phyloP scores from a whole-genome alignment of 371 early-diverging fungal species.

The Choanephora cucurbitarum region DNA sequence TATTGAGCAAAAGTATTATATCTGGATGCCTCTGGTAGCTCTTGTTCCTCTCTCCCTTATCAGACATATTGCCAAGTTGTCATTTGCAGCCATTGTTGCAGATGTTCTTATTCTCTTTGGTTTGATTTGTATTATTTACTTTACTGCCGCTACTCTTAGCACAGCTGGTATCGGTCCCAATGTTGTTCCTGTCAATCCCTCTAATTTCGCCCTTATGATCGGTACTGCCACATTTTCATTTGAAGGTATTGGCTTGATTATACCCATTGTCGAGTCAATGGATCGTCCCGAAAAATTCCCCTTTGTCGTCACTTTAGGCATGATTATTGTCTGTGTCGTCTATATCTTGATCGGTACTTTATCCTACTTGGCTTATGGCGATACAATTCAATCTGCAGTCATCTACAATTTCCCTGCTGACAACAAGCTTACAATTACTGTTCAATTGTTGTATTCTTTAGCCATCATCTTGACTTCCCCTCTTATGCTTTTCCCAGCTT shows the following conservation, averaged over 20 bases:
- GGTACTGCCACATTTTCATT: conserved; percentile 81
- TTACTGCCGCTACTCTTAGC: conserved; percentile 29
- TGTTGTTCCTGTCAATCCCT: conserved; percentile 55
- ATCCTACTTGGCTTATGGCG: conserved; percentile 75
- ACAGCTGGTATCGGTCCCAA: conserved; percentile 40
- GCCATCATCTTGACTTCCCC: conserved; percentile 77
- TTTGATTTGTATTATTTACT: conserved; percentile 48
- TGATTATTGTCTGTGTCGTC: conserved; percentile 57
- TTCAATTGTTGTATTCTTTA: conserved; percentile 73
- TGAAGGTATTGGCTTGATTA: conserved; percentile 75
- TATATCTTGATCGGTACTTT: conserved; percentile 67
- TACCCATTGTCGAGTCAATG: conserved; percentile 64
- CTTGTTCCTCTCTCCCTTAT: conserved; percentile 69
- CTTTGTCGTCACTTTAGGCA: conserved; percentile 57
- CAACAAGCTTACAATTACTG: conserved; percentile 45
- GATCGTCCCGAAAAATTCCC: conserved; percentile 60
- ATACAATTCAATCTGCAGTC: conserved; percentile 66
- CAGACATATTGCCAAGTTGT: conserved; percentile 66
- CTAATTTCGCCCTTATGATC: conserved; percentile 68
- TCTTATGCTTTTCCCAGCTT: conserved; percentile 74
- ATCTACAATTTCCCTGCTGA: conserved; percentile 65
- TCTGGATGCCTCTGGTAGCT: conserved; percentile 59
- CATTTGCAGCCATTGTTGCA: conserved; percentile 66
- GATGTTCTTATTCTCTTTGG: conserved; percentile 74
- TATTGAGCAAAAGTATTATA: conserved; percentile 47